Percentiles rank a stretch among this genome's conserved stretches.
Evolutionary conservation across 495 filamentous ascomycete genomes (phyloP).

Genomic region (Aspergillus panamensis): DNA sequence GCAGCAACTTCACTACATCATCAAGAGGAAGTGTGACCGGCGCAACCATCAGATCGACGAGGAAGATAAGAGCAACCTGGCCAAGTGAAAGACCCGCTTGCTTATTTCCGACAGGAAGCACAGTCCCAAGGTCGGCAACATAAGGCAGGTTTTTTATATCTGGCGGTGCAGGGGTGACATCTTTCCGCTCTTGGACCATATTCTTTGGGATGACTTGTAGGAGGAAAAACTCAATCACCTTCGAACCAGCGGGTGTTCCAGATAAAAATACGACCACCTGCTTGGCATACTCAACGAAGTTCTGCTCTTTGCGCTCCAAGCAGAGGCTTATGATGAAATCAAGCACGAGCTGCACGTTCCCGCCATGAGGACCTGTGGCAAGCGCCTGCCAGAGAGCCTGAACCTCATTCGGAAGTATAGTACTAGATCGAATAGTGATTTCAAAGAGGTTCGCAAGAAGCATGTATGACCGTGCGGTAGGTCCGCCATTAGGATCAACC

Average conservation of each 20-base stretch:
- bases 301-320: conserved; percentile 89
- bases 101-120: conserved; percentile 83
- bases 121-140: conserved; percentile 75
- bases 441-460: conserved; percentile 93
- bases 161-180: conserved; percentile 64
- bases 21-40: conserved; percentile 74
- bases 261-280: conserved; percentile 96
- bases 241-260: conserved; percentile 83
- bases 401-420: conserved; percentile 87
- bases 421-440: conserved; percentile 89
- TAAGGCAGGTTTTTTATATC: conserved; percentile 78
- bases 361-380: conserved; percentile 85
- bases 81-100: conserved; percentile 87
- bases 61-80: conserved; percentile 85
- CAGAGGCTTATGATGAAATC: conserved; percentile 95
- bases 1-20: conserved; percentile 77
- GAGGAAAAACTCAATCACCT: conserved; percentile 90
- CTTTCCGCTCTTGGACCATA: conserved; percentile 84
- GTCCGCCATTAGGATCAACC: conserved; percentile 89
- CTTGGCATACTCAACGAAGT: conserved; percentile 95
- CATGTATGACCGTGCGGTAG: conserved; percentile 88
- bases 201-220: conserved; percentile 84
- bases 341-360: conserved; percentile 92
- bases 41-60: conserved; percentile 94
- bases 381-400: conserved; percentile 97